Evolutionary conservation across 2,329 filamentous ascomycete genomes (phyloP).

Genomic region (Hypoxylon sp.): DNA sequence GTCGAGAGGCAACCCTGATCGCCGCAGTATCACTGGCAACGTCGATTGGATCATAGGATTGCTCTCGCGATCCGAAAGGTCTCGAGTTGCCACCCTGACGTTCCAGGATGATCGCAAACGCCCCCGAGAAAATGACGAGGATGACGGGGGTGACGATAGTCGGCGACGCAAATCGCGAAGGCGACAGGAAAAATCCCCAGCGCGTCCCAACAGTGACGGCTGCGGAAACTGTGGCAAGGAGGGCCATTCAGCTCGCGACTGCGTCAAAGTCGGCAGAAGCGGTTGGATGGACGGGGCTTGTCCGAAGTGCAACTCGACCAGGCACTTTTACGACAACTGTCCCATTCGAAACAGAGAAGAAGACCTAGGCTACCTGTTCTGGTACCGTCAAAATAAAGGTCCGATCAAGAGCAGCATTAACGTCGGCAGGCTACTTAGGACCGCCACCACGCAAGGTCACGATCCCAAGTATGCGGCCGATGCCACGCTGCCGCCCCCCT

Average conservation of each 20-base stretch:
- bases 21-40: no score
- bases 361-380: constrained; percentile 10
- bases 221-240: constrained; percentile 5
- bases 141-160: neutral
- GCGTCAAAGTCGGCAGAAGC: constrained; percentile 9
- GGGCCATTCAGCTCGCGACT: constrained; percentile 10
- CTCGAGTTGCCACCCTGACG: no score
- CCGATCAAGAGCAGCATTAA: neutral
- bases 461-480: neutral
- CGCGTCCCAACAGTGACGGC: no score
- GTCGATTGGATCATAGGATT: no score
- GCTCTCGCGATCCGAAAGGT: no score
- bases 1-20: no score
- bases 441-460: neutral
- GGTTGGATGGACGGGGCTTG: constrained; percentile 18
- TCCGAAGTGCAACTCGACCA: constrained; percentile 4
- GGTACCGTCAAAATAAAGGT: constrained; percentile 13
- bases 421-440: neutral
- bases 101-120: no score
- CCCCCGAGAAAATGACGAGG: neutral
- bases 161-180: no score
- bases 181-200: no score
- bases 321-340: constrained; percentile 12
- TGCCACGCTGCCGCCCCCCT: neutral
- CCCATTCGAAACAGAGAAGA: neutral